Percentiles rank a stretch among this genome's conserved stretches.
Conservation (phyloP, 2,329 filamentous ascomycete genomes). For the Cadophora gregata region DNA sequence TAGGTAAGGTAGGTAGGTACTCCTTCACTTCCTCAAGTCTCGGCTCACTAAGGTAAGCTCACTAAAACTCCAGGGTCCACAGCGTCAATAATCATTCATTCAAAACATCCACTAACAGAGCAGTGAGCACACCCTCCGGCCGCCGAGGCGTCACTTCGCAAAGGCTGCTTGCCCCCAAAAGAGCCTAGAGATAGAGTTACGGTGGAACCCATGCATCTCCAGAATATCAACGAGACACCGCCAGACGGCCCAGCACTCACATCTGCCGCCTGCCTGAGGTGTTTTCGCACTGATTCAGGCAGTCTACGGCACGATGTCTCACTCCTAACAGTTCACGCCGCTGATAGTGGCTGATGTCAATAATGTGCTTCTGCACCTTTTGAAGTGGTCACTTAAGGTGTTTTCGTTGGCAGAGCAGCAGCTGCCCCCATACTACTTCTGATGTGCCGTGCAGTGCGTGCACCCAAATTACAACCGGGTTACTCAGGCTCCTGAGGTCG, state of each 20-base stretch:
- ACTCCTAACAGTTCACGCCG: slow-evolving; percentile 8
- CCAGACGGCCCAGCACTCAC: background rate
- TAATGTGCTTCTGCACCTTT: background rate
- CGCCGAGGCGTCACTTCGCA: background rate
- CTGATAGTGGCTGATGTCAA: slow-evolving; percentile 1
- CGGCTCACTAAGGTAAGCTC: no score
- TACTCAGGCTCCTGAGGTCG: background rate
- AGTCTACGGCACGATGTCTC: slow-evolving; percentile 3
- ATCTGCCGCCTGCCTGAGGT: background rate
- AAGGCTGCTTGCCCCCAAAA: slow-evolving; percentile 1
- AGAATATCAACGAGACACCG: slow-evolving; percentile 4
- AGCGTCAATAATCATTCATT: background rate
- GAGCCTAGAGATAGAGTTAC: background rate
- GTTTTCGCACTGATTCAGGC: background rate
- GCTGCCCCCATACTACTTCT: no score
- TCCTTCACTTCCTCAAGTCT: background rate
- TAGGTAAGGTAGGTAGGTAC: background rate
- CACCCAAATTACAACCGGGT: background rate
- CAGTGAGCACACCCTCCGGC: background rate
- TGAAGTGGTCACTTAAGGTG: no score
- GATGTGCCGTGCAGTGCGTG: background rate
- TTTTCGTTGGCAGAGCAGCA: no score
- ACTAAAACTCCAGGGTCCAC: background rate
- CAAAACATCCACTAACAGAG: background rate
- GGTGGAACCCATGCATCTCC: background rate